phyloP scores from a whole-genome alignment of 2,329 filamentous ascomycete species.

The Capronia coronata region DNA sequence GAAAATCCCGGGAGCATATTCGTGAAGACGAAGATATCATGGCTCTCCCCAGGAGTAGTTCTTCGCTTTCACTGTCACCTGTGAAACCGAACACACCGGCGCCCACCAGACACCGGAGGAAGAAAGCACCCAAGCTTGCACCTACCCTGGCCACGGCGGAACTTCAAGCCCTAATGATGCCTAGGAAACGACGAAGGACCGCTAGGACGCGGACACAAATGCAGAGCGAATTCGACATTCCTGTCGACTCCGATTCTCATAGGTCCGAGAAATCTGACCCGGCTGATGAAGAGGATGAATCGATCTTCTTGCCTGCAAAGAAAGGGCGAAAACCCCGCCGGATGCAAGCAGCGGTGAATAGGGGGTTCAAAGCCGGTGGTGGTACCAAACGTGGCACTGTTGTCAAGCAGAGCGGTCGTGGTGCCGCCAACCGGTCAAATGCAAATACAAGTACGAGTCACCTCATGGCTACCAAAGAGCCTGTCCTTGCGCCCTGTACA shows the following conservation, averaged over 20 bases:
- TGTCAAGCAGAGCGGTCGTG: constrained; percentile 3
- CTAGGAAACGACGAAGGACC: constrained; percentile 13
- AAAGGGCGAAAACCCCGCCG: constrained; percentile 12
- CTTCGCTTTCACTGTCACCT: constrained; percentile 15
- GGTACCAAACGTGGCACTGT: constrained; percentile 7
- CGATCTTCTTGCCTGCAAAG: constrained; percentile 22
- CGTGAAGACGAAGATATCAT: constrained; percentile 21
- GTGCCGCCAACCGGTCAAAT: constrained; percentile 6
- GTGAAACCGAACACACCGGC: neutral
- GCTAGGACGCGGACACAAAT: constrained; percentile 7
- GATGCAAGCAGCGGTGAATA: constrained; percentile 8
- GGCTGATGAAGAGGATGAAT: constrained; percentile 18
- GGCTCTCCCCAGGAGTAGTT: constrained; percentile 23
- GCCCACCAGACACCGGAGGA: constrained; percentile 3
- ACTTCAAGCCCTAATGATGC: constrained; percentile 23
- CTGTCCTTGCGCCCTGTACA: constrained; percentile 21
- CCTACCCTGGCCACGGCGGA: constrained; percentile 18
- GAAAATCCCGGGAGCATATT: constrained; percentile 9
- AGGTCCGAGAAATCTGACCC: neutral
- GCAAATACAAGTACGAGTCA: constrained; percentile 23
- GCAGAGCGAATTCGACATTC: constrained; percentile 21
- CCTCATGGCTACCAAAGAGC: constrained; percentile 21
- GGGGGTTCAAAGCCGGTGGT: constrained; percentile 5
- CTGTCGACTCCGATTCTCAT: constrained; percentile 18
- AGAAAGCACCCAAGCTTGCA: constrained; percentile 7